Evolutionary conservation across 805 yeast species (phyloP).

Genomic region (Pichia occidentalis): DNA sequence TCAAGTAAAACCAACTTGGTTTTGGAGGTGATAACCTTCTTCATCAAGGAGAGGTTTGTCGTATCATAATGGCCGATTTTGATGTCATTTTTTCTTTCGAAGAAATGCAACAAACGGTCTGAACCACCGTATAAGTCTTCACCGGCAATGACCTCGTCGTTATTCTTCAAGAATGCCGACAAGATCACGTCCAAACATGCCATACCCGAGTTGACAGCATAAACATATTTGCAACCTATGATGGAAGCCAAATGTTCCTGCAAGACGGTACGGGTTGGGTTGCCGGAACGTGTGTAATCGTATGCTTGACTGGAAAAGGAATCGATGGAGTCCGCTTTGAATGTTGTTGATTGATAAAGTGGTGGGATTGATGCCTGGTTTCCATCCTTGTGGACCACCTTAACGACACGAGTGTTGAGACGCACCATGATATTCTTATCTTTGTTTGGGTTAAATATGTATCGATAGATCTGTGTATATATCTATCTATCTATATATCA

Average conservation of each 20-base stretch:
- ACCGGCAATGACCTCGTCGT: constrained; percentile 91
- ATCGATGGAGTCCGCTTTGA: constrained; percentile 67
- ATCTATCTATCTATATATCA: too few relatives aligned
- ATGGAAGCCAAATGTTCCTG: constrained; percentile 73
- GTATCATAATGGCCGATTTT: constrained; percentile 76
- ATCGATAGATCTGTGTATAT: too few relatives aligned
- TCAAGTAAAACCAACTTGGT: constrained; percentile 82
- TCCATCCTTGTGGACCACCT: constrained; percentile 55
- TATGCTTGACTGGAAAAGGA: constrained; percentile 62
- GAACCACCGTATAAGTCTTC: constrained; percentile 95
- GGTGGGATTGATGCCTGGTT: constrained; percentile 82
- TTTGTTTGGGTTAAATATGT: neutral
- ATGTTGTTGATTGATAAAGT: constrained; percentile 89
- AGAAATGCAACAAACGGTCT: constrained; percentile 71
- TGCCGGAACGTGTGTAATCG: constrained; percentile 87
- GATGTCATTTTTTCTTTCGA: constrained; percentile 57
- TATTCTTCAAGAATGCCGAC: constrained; percentile 64
- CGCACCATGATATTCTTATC: constrained; percentile 1
- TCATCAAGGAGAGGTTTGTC: constrained; percentile 58
- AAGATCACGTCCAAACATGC: constrained; percentile 77
- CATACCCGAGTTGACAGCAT: constrained; percentile 90
- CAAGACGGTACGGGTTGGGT: constrained; percentile 80
- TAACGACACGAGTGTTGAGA: constrained; percentile 58
- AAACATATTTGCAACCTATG: constrained; percentile 70
- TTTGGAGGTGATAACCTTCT: constrained; percentile 43